These are phyloP conservation scores for Artemisia tridentata DNA, from an alignment of 129 eudicot species.

Conservation along the genomic window DNA sequence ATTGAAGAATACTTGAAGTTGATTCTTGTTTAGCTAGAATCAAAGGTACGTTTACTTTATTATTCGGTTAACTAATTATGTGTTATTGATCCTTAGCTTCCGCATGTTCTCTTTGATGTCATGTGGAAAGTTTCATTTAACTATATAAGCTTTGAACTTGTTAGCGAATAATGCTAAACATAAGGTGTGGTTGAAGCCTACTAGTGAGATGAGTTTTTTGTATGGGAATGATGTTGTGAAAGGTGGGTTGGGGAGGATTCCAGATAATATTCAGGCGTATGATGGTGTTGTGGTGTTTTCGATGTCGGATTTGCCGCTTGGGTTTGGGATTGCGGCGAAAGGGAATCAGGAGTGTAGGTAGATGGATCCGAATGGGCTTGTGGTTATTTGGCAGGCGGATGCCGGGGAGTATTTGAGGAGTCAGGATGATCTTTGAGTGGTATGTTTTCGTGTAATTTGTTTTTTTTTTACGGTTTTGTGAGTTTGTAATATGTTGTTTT, in stretches of 20 bases:
- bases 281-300: slow-evolving; percentile 92
- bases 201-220: slow-evolving; percentile 82
- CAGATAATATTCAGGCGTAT: slow-evolving; percentile 65
- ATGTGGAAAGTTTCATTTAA: slow-evolving; percentile 79
- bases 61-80: no score
- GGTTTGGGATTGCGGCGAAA: slow-evolving; percentile 87
- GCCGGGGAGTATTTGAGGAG: slow-evolving; percentile 93
- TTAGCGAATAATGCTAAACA: slow-evolving; percentile 80
- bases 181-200: slow-evolving; percentile 96
- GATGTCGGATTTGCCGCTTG: slow-evolving; percentile 93
- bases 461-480: not conserved
- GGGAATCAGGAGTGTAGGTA: slow-evolving; percentile 82
- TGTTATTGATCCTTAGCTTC: no score
- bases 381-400: slow-evolving; percentile 85
- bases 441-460: not conserved
- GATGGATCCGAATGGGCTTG: slow-evolving; percentile 90
- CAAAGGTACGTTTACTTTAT: no score
- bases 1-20: no score
- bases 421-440: slow-evolving; percentile 82
- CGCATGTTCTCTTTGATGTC: no score
- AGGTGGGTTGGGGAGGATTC: slow-evolving; percentile 92
- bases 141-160: slow-evolving; percentile 60
- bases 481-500: not conserved
- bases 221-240: slow-evolving; percentile 90
- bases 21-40: no score